Base-by-base conservation (phyloP, 1,139 yeast species). In the Diutina rugosa region DNA sequence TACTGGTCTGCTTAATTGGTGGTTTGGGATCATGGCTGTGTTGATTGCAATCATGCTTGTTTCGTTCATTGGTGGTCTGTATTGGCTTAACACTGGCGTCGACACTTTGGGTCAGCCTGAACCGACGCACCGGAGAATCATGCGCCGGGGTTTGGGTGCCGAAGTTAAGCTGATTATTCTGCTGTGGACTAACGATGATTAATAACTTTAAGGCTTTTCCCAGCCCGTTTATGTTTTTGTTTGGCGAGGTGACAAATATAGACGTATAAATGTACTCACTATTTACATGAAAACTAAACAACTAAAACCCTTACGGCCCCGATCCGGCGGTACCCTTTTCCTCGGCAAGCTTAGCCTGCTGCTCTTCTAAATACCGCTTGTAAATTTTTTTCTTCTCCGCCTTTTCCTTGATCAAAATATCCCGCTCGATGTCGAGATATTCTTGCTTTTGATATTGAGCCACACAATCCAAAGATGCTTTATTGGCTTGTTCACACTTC, bases 391-490 rank as follows among this genome's bases (percentile, higher is more conserved):
- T 60, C 58, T 60, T 60, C 49, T 59, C 55, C 55, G 56, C 56
- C 69, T 85, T 85, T 61, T 80, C 81, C 58, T 76, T 68, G 55
- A 87, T 80, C 63, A 82, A 73, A 59, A 78, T 70, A 63, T 87
- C 91, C 61, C 95, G 76, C 67, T 87, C 89, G 55, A 74, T 76
- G 66, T 87, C 95, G 62, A 87, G 78, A 63, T 80, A 87, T 62
- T 84, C 80, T 58, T 81, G 76, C 55, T 81, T 82, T 71, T 85
- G 90, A 61, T 81, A 85, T 55, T 75, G 71, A n/a, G 80, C 75
- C 30, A 90, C 85, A 69, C 97, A 90, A 5, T 61, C 73, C 60
- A 68, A 58, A 53, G 73, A 69, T 14, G 61, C 64, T 56, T 68
- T 64, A 62, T 73, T 74, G 49, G 67, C 66, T 8, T 61, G 69